Percentiles rank a stretch among this genome's conserved stretches.
These are phyloP conservation scores for Claviceps sp. DNA, from an alignment of 2,329 filamentous ascomycete genomes.

Conservation along the genomic window DNA sequence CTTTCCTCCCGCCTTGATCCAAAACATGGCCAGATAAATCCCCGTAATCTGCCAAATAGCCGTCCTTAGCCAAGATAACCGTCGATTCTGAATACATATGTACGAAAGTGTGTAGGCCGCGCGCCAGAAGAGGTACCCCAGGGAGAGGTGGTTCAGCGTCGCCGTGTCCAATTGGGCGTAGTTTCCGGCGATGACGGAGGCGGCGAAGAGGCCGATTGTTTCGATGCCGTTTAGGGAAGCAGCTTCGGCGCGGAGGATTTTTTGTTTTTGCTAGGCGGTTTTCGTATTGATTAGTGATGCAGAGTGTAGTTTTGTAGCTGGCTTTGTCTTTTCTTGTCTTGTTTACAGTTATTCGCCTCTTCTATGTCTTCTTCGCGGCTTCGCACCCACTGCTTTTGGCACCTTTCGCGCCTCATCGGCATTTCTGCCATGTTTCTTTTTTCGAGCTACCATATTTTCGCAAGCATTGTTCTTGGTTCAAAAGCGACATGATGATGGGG, in stretches of 20 bases:
- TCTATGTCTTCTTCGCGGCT: too few species aligned
- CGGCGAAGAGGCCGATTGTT: slow-evolving; percentile 29
- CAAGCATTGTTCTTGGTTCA: too few species aligned
- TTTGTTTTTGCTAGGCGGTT: slow-evolving; percentile 33
- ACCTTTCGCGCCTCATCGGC: too few species aligned
- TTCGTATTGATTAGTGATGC: too few species aligned
- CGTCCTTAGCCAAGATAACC: slow-evolving; percentile 23
- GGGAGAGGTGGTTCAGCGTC: slow-evolving; percentile 26
- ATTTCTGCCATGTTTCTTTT: too few species aligned
- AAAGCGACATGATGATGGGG: too few species aligned
- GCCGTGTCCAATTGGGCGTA: slow-evolving; percentile 22
- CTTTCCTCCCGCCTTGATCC: slow-evolving; percentile 25
- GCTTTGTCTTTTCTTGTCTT: too few species aligned
- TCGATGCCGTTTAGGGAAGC: slow-evolving; percentile 31
- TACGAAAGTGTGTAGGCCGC: slow-evolving; percentile 29
- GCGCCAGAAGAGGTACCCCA: slow-evolving; percentile 27
- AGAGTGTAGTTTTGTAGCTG: too few species aligned
- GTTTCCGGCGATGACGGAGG: slow-evolving; percentile 32
- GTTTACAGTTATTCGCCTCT: too few species aligned
- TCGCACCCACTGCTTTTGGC: too few species aligned
- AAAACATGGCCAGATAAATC: slow-evolving; percentile 22
- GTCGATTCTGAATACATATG: slow-evolving; percentile 27
- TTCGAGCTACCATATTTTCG: too few species aligned
- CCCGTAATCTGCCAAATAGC: slow-evolving; percentile 25
- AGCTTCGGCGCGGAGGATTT: slow-evolving; percentile 39